phyloP scores from a whole-genome alignment of 139 green algal species.

The Nannochloris sp. region DNA sequence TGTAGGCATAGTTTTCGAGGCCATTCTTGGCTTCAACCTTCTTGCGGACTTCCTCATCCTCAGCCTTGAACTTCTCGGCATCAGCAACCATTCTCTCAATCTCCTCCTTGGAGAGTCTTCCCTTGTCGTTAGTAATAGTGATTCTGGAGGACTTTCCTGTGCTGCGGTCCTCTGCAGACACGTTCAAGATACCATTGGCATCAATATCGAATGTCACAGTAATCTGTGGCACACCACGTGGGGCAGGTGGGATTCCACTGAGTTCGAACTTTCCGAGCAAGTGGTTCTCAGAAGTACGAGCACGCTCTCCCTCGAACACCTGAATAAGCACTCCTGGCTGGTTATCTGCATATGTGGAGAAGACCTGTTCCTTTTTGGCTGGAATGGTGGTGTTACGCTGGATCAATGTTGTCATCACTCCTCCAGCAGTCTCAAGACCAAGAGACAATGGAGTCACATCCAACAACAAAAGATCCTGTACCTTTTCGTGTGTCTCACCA shows the following conservation, averaged over 20 bases:
- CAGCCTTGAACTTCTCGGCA: conserved; percentile 97
- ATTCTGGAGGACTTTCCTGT: conserved; percentile 96
- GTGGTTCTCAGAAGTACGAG: conserved; percentile 91
- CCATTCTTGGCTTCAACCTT: conserved; percentile 89
- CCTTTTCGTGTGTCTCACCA: conserved; percentile 84
- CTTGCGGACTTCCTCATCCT: conserved; percentile 90
- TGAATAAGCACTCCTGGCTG: conserved; percentile 96
- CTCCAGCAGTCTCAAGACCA: conserved; percentile 92
- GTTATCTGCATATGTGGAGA: conserved; percentile 98
- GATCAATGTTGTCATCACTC: conserved; percentile 92
- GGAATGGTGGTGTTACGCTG: conserved; percentile 95
- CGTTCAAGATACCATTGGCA: conserved; percentile 98
- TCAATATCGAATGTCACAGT: conserved; percentile 97
- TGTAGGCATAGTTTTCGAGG: conserved; percentile 90
- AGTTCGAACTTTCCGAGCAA: conserved; percentile 99
- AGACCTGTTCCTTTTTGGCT: conserved; percentile 99
- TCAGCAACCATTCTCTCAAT: conserved; percentile 97
- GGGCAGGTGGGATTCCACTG: conserved; percentile 90
- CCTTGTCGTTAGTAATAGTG: conserved; percentile 99
- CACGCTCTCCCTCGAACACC: conserved; percentile 73
- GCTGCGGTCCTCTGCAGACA: conserved; percentile 95
- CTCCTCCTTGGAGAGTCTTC: conserved; percentile 93
- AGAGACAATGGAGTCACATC: conserved; percentile 92
- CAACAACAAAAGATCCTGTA: conserved; percentile 96
- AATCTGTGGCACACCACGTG: conserved; percentile 95